These are phyloP conservation scores for Ustilago cynodontis DNA, from an alignment of 1,284 basidiomycete genomes.

Conservation along the genomic window DNA sequence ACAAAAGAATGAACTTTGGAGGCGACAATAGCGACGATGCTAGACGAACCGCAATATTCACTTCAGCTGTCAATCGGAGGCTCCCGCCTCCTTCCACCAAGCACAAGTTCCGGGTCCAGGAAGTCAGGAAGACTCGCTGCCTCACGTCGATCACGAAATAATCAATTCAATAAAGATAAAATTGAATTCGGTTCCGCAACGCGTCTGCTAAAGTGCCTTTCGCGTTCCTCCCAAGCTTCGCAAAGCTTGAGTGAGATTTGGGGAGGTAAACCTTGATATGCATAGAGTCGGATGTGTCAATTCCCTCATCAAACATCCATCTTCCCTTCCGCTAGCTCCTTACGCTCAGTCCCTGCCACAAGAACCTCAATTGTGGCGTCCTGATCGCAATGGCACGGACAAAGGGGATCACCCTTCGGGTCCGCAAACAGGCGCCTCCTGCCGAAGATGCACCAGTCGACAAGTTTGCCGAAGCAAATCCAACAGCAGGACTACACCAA, in stretches of 20 bases:
- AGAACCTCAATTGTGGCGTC: neutral
- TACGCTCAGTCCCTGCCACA: neutral
- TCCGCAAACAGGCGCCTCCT: conserved; percentile 29
- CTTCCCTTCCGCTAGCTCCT: too few relatives aligned
- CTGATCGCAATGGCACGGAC: conserved; percentile 35
- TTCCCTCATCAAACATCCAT: conserved; percentile 5
- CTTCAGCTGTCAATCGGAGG: too few relatives aligned
- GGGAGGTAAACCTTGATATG: conserved; percentile 1
- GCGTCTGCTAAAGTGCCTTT: conserved; percentile 5
- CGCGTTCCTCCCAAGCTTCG: conserved; percentile 8
- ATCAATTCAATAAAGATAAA: neutral
- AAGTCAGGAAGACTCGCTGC: too few relatives aligned
- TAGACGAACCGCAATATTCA: neutral
- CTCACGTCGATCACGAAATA: too few relatives aligned
- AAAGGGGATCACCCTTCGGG: conserved; percentile 46
- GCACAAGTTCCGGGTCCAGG: neutral
- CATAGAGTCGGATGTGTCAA: conserved; percentile 9
- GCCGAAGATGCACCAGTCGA: conserved; percentile 16
- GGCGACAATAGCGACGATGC: neutral
- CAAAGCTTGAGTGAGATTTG: conserved; percentile 4
- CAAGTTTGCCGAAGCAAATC: neutral
- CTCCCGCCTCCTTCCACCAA: too few relatives aligned
- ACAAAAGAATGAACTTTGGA: neutral
- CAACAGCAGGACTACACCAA: conserved; percentile 1
- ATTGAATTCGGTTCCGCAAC: conserved; percentile 6